Percentiles rank a stretch among this genome's conserved stretches.
Conservation (phyloP, 129 eudicot genomes). For the Logfia minima region DNA sequence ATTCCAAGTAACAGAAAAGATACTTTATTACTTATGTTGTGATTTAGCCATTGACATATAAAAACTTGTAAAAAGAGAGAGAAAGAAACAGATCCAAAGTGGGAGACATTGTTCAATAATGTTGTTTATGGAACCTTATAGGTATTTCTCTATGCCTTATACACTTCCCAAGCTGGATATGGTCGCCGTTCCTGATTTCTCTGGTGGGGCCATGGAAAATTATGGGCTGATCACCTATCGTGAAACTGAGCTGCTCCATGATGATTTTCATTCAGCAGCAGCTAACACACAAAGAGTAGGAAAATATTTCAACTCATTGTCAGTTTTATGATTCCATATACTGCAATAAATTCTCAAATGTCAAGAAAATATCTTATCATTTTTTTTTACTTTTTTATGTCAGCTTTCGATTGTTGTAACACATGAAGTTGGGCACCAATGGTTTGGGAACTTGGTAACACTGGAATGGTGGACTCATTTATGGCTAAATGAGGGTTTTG, state of each 20-base stretch:
- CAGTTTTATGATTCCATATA: constrained; percentile 8
- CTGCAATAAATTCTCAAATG: background rate
- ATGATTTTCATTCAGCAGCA: constrained; percentile 51
- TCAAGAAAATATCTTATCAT: constrained; percentile 4
- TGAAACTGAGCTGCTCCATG: constrained; percentile 50
- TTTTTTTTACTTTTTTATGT: constrained; percentile 16
- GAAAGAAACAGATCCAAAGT: background rate
- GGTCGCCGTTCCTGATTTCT: constrained; percentile 61
- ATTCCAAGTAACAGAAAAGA: too few species aligned
- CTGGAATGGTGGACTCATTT: constrained; percentile 75
- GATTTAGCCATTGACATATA: background rate
- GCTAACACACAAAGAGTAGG: constrained; percentile 57
- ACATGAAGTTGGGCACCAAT: constrained; percentile 64
- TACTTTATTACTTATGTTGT: background rate
- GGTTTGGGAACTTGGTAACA: constrained; percentile 68
- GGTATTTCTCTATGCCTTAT: constrained; percentile 59
- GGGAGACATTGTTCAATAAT: background rate
- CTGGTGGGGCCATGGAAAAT: constrained; percentile 65
- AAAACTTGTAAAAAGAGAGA: background rate
- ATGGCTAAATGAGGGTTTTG: constrained; percentile 70
- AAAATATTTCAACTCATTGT: background rate
- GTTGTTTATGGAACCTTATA: constrained; percentile 10
- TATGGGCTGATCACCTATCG: constrained; percentile 50
- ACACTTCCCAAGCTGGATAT: constrained; percentile 60
- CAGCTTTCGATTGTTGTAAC: constrained; percentile 53